Evolutionary conservation across 345 rosid genomes (phyloP), one percentile per base, ranked within the genome.

Genomic region (Euphorbia tirucalli): DNA sequence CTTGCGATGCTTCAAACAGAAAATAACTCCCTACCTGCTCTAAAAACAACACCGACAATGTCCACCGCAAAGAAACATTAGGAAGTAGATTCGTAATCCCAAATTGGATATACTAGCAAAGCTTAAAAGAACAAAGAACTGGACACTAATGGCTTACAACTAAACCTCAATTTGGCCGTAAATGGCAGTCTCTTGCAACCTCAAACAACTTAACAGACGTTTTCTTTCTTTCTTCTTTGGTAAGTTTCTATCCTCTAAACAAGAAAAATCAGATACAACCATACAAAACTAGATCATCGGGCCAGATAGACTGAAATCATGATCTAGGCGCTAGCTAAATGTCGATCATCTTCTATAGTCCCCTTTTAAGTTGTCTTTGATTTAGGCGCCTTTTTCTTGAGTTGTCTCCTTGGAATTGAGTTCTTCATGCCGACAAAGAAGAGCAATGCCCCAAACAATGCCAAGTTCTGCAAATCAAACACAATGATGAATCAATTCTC

Each of bases 381-480:
- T 61, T 90, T 90, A 21, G 81, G 87, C 54, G 77, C 52, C 88
- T 84, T 91, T 69, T 82, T 91, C 88, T 81, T 83, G 37, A 69
- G 79, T 43, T 86, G 91, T 56, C 90, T 84, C 74, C 86, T 80
- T 37, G 86, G 90, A 75, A 87, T 82, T 16, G 95, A 87, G 84
- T 91, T 91, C 80, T 80, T 85, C 95, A 89, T 91, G 70, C 97
- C 97, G 62, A 89, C 81, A 62, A 84, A 91, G 76, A 85, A 89
- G 25, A 91, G 82, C 73, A 91, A 71, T 54, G 87, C 95, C 28
- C 97, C 97, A 43, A 91, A 71, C 1, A 91, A 80, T 18, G 97
- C 93, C 74, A 91, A 32, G 79, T 81, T 87, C 97, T 91, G 82
- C 75, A 72, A 41, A 66, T 55, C 24, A 25, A 30, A 69, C 5